Percentiles rank a stretch among this genome's conserved stretches.
Evolutionary conservation across 768 basidiomycete species (phyloP).

Genomic region (Lactarius sanguifluus): DNA sequence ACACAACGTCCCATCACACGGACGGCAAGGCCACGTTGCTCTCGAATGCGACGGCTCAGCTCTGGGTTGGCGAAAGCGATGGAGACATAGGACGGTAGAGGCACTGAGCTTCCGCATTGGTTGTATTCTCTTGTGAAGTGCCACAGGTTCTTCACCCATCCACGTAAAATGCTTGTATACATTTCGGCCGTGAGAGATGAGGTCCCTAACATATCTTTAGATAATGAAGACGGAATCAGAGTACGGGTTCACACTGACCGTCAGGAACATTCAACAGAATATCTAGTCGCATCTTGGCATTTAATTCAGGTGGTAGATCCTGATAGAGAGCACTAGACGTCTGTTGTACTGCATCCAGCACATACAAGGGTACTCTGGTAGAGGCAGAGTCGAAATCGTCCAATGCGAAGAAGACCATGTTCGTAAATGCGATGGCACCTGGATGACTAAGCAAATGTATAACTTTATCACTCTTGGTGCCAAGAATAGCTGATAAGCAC

Average conservation of each 20-base stretch:
- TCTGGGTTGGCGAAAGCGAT: neutral
- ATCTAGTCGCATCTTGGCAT: neutral
- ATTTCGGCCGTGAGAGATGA: neutral
- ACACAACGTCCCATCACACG: neutral
- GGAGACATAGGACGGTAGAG: neutral
- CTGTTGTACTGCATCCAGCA: neutral
- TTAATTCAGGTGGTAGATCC: neutral
- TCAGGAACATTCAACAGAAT: neutral
- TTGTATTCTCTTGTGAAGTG: rapidly evolving
- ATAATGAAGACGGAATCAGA: neutral
- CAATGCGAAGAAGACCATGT: neutral
- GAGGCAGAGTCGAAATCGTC: rapidly evolving
- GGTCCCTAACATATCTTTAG: neutral
- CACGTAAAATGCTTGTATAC: neutral
- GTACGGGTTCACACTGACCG: neutral
- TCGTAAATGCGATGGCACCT: neutral
- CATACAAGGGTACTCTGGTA: neutral
- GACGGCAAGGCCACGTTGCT: neutral
- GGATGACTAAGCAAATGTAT: neutral
- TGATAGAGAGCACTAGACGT: rapidly evolving
- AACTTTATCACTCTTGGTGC: rapidly evolving
- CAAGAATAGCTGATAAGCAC: neutral
- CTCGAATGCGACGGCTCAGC: neutral
- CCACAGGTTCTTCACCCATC: neutral
- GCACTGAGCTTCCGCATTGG: neutral